phyloP scores from a whole-genome alignment of 495 filamentous ascomycete genomes.

The Symbiotaphrina buchneri region DNA sequence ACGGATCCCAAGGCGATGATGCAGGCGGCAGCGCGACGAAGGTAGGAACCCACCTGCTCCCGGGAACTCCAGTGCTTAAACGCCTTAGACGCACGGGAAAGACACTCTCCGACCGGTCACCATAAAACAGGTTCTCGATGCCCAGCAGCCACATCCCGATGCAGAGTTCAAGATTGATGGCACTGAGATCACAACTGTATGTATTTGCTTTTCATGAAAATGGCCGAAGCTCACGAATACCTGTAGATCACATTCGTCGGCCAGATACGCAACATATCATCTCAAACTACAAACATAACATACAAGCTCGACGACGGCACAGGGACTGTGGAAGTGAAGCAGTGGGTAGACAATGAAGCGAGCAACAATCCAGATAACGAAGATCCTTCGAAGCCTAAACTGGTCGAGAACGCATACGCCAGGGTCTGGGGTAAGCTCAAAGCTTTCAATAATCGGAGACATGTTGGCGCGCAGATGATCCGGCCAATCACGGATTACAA shows the following conservation, averaged over 20 bases:
- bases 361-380: conserved; percentile 27
- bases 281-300: conserved; percentile 74
- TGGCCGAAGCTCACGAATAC: conserved; percentile 1
- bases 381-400: conserved; percentile 20
- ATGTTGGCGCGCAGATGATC: conserved; percentile 62
- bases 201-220: background rate
- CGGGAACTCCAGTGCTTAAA: conserved; percentile 2
- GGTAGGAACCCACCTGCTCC: conserved; percentile 13
- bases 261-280: conserved; percentile 66
- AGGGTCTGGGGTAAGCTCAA: conserved; percentile 64
- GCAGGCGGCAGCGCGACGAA: conserved; percentile 17
- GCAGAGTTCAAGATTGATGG: conserved; percentile 62
- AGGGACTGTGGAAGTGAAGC: conserved; percentile 75
- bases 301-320: conserved; percentile 94
- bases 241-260: conserved; percentile 60
- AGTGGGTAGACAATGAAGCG: conserved; percentile 54
- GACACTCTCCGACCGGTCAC: conserved; percentile 79
- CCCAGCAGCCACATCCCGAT: conserved; percentile 47
- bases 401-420: conserved; percentile 50
- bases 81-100: conserved; percentile 27
- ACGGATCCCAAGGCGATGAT: conserved; percentile 21
- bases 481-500: conserved; percentile 64
- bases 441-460: conserved; percentile 52
- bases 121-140: conserved; percentile 79
- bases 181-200: conserved; percentile 31